Evolutionary conservation across 202 grass and related monocot species (phyloP).

Genomic region (Dendrocalamus latiflorus): DNA sequence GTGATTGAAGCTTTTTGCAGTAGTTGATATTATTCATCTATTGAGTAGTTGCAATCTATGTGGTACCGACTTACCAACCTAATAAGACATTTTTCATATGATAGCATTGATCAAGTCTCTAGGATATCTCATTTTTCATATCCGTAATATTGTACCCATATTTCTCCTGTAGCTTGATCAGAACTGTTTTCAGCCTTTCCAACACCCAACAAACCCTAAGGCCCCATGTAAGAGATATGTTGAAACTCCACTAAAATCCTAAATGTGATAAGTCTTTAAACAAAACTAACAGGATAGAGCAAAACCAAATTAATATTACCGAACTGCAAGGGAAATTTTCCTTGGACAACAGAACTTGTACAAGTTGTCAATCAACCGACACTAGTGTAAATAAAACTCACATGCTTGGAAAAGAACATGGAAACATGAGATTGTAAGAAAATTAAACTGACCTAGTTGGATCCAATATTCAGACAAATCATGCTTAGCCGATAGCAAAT

Average conservation of each 20-base stretch:
- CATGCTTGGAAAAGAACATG: neutral
- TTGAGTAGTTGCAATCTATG: neutral
- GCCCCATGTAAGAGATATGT: neutral
- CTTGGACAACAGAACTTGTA: slow-evolving; percentile 7
- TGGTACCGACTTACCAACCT: neutral
- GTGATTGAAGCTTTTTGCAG: neutral
- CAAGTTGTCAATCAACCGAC: neutral
- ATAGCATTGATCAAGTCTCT: neutral
- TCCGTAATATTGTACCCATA: neutral
- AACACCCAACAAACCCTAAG: neutral
- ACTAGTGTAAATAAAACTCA: neutral
- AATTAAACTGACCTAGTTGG: neutral
- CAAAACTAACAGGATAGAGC: neutral
- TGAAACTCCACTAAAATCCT: neutral
- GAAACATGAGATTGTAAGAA: neutral
- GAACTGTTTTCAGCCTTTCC: neutral
- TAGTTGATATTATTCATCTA: neutral
- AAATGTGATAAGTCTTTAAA: neutral
- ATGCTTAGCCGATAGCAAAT: neutral
- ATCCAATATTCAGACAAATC: neutral
- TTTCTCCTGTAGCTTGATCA: neutral
- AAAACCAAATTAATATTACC: neutral
- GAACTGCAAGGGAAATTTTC: neutral
- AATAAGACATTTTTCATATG: neutral
- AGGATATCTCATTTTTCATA: neutral